Evolutionary conservation across 345 rosid genomes (phyloP), one percentile per base, ranked within the genome.

Genomic region (Hypericum androsaemum): DNA sequence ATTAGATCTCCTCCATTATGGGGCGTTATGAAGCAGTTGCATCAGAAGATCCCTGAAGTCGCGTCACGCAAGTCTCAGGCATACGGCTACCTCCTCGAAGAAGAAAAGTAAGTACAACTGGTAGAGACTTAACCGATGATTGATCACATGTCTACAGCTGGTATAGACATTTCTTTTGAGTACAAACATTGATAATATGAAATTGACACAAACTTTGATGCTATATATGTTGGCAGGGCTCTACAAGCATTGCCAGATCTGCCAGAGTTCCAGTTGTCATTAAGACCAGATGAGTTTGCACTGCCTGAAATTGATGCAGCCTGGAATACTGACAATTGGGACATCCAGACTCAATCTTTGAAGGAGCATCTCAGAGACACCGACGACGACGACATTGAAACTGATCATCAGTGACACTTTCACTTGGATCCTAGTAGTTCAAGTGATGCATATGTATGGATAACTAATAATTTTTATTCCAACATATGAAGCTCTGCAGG

Each of bases 21-120:
- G 95, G 96, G 96, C 9, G 81, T 64, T 6, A 84, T 90, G 88
- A 90, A 84, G 73, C 79, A 79, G 50, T 65, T 90, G 53, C 78
- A 67, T 54, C 88, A 87, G 75, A 92, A 92, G 68, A 83, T 92
- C 62, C 95, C 95, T 12, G 96, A 84, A 71, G 88, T 92, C 62
- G 96, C 94, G 46, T 65, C 71, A 7, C 82, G 75, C 52, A 90
- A 90, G 63, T 82, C 92, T 55, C 89, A 90, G 65, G 84, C 61
- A 67, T 82, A 82, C 54, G 94, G 95, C 43, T 84, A 78, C 75
- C 78, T 87, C 57, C 64, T 92, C 53, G 94, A 84, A 73, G 79
- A 90, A 72, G 98, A 87, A 48, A 88, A 87, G 98, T 92, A 74
- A 71, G 96, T 22, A 22, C 32, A 22, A 22, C 32, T n/a, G n/a